Evolutionary conservation across 1,284 basidiomycete genomes (phyloP).

Genomic region (Cystobasidiaceae sp.): DNA sequence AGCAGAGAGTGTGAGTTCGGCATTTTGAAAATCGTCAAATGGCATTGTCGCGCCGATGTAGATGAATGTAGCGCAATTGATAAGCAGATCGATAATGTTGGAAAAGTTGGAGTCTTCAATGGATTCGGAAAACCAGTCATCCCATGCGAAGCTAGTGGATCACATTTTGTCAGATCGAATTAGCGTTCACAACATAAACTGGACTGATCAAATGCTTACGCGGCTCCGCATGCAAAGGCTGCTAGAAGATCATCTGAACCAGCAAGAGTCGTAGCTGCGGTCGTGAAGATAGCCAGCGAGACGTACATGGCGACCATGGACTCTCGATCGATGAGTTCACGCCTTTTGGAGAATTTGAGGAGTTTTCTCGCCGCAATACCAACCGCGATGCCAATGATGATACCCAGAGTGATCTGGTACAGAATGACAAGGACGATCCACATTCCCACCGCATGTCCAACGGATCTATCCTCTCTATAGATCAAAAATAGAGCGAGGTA

Average conservation of each 20-base stretch:
- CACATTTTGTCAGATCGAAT: not conserved
- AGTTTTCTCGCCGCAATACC: conserved; percentile 82
- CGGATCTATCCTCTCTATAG: conserved; percentile 62
- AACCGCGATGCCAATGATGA: conserved; percentile 69
- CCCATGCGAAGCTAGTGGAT: conserved; percentile 21
- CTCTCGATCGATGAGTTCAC: conserved; percentile 88
- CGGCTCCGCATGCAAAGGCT: conserved; percentile 89
- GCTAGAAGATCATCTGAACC: conserved; percentile 93
- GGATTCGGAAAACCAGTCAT: conserved; percentile 76
- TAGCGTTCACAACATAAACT: not conserved
- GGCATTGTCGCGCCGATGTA: conserved; percentile 94
- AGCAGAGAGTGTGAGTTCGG: conserved; percentile 62
- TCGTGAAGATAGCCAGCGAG: conserved; percentile 66
- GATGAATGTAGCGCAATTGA: conserved; percentile 57
- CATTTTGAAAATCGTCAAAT: conserved; percentile 68
- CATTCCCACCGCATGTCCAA: conserved; percentile 56
- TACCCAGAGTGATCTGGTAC: conserved; percentile 80
- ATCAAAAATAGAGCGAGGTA: conserved; percentile 88
- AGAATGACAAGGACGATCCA: conserved; percentile 65
- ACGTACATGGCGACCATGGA: conserved; percentile 88
- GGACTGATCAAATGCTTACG: conserved; percentile 61
- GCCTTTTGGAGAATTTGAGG: conserved; percentile 89
- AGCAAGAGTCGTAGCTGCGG: conserved; percentile 74
- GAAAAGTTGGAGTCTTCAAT: conserved; percentile 88
- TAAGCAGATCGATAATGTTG: conserved; percentile 64